Evolutionary conservation across 1,284 basidiomycete genomes (phyloP).

Genomic region (Farysia itapuensis): DNA sequence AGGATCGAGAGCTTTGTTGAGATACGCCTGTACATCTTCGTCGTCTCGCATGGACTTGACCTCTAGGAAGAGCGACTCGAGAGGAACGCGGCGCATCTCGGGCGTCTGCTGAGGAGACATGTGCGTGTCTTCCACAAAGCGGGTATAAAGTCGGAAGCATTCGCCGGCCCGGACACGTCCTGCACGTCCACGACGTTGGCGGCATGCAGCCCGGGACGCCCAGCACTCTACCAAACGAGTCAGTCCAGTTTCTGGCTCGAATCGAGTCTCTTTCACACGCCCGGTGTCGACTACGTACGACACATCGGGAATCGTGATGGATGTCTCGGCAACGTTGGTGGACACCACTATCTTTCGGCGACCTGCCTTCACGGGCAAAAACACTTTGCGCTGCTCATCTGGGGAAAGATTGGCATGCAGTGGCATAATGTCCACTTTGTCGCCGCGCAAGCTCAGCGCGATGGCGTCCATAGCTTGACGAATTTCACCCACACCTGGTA

Average conservation of each 20-base stretch:
- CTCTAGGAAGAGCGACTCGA: constrained; percentile 79
- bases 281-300: constrained; percentile 69
- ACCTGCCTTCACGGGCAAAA: constrained; percentile 64
- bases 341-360: constrained; percentile 84
- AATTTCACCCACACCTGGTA: constrained; percentile 68
- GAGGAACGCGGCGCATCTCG: constrained; percentile 84
- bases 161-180: constrained; percentile 69
- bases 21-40: constrained; percentile 74
- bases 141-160: constrained; percentile 71
- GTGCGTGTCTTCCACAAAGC: constrained; percentile 69
- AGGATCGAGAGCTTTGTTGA: constrained; percentile 78
- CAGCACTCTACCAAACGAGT: constrained; percentile 77
- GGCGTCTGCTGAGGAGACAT: constrained; percentile 74
- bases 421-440: constrained; percentile 70
- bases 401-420: constrained; percentile 86
- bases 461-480: constrained; percentile 74
- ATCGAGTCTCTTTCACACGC: constrained; percentile 84
- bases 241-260: constrained; percentile 75
- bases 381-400: constrained; percentile 80
- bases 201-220: constrained; percentile 77
- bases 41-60: constrained; percentile 80
- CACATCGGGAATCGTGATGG: constrained; percentile 74
- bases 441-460: constrained; percentile 59
- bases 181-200: constrained; percentile 83
- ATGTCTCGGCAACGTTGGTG: constrained; percentile 90